Evolutionary conservation across 2,329 filamentous ascomycete species (phyloP).

Genomic region (Sporothrix protearum): DNA sequence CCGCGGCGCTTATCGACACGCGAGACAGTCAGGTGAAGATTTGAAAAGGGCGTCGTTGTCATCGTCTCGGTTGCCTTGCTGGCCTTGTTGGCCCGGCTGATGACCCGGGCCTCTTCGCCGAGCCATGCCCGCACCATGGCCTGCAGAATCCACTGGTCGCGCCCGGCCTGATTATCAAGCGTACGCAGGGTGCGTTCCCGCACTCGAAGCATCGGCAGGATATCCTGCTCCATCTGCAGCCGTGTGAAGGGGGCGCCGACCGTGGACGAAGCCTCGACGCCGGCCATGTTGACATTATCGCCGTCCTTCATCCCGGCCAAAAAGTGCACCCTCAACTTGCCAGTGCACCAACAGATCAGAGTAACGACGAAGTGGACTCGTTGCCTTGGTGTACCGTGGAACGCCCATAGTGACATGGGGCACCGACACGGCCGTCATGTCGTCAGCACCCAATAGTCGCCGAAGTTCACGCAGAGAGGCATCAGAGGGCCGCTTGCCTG

Average conservation of each 20-base stretch:
- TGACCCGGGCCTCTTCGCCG: constrained; percentile 42
- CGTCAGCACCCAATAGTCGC: constrained; percentile 48
- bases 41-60: constrained; percentile 39
- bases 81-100: neutral
- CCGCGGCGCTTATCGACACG: constrained; percentile 35
- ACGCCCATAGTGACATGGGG: constrained; percentile 57
- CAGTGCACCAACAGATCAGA: constrained; percentile 62
- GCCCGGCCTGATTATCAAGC: constrained; percentile 44
- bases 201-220: constrained; percentile 50
- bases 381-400: constrained; percentile 60
- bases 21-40: constrained; percentile 48
- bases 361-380: constrained; percentile 64
- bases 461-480: constrained; percentile 35
- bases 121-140: constrained; percentile 59
- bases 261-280: neutral
- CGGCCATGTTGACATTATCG: neutral
- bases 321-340: constrained; percentile 60
- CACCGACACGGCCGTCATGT: constrained; percentile 51
- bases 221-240: constrained; percentile 40
- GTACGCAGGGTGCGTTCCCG: constrained; percentile 50
- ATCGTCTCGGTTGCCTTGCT: neutral
- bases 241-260: constrained; percentile 41
- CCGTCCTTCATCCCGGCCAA: constrained; percentile 38
- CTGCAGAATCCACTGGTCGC: constrained; percentile 53
- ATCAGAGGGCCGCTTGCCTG: constrained; percentile 36